Evolutionary conservation across 1,284 basidiomycete genomes (phyloP), one percentile per base, ranked within the genome.

Genomic region (Ganoderma meredithae): DNA sequence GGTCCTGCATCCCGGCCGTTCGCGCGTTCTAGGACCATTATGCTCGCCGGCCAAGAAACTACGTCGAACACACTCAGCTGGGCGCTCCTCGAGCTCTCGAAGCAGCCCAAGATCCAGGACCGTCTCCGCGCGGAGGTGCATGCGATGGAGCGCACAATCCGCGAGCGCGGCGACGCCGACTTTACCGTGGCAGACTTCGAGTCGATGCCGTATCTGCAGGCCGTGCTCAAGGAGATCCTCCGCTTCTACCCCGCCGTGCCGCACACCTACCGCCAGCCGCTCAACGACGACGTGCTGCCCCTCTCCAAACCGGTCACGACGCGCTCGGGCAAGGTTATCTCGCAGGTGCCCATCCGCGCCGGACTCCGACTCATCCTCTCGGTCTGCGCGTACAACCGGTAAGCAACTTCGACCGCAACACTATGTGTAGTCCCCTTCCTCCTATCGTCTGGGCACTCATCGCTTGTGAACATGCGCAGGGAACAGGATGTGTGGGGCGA

Each of bases 21-120:
- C 33, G 17, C 17, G n/a, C 33, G 17, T 19, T 36, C 27, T 36
- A 82, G 83, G 15, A 82, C 80, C 7, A 78, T 85, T 47, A 69
- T 85, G 39, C 72, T 82, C 66, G 81, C 83, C 13, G 85, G 89
- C 0, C 84, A 89, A 66, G 87, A 89, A 69, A 88, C 88, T 1
- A 85, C 83, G 0, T 81, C 86, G 13, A 83, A 79, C 55, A 78
- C 81, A 6, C 64, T 84, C 62, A 76, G 75, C 62, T 86, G 82
- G 82, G 77, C 78, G 0, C 71, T 86, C 31, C 75, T 81, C 60
- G 84, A 86, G 69, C 79, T 86, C 17, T 81, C 82, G 9, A 78
- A 75, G 60, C 73, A 81, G 66, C 80, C 80, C 9, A 70, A 78
- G 5, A 78, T 81, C 5, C 85, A 85, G 71, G 71, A 67, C 10